phyloP scores from a whole-genome alignment of 108 stramenopile genomes.

The Aureococcus anophagefferens region DNA sequence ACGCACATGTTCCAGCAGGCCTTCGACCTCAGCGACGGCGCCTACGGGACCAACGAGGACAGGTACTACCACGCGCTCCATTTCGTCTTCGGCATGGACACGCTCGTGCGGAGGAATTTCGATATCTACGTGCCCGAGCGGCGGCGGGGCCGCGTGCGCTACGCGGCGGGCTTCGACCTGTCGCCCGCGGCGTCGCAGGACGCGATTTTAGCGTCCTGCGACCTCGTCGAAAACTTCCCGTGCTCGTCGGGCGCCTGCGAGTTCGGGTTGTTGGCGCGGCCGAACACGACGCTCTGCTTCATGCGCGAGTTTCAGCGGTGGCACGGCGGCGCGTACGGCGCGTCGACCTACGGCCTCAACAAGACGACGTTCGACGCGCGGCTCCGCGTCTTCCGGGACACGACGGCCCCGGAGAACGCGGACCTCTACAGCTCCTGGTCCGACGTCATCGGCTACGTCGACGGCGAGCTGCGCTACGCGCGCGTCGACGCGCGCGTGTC shows the following conservation, averaged over 20 bases:
- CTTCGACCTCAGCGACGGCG: neutral
- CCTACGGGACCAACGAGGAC: conserved; percentile 2
- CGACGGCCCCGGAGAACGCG: neutral
- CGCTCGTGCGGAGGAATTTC: neutral
- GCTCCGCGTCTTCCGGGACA: neutral
- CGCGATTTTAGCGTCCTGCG: conserved; percentile 12
- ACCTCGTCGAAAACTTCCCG: neutral
- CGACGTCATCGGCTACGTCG: conserved; percentile 14
- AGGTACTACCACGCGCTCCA: conserved; percentile 8
- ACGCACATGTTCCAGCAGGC: conserved; percentile 19
- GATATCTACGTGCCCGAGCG: conserved; percentile 12
- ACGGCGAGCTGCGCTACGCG: conserved; percentile 22
- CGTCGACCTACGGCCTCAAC: neutral
- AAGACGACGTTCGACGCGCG: neutral
- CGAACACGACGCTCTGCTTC: conserved; percentile 1
- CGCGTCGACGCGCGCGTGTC: neutral
- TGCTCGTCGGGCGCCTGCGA: neutral
- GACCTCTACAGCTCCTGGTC: conserved; percentile 2
- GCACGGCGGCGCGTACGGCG: neutral
- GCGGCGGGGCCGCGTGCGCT: conserved; percentile 3
- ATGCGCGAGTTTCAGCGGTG: conserved; percentile 8
- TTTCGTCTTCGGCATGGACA: conserved; percentile 19
- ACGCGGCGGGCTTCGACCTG: conserved; percentile 6
- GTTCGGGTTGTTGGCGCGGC: neutral
- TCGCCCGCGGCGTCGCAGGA: neutral